Percentiles rank a stretch among this genome's conserved stretches.
Conservation (phyloP, 2,329 filamentous ascomycete species). For the Penicillium brasilianum region DNA sequence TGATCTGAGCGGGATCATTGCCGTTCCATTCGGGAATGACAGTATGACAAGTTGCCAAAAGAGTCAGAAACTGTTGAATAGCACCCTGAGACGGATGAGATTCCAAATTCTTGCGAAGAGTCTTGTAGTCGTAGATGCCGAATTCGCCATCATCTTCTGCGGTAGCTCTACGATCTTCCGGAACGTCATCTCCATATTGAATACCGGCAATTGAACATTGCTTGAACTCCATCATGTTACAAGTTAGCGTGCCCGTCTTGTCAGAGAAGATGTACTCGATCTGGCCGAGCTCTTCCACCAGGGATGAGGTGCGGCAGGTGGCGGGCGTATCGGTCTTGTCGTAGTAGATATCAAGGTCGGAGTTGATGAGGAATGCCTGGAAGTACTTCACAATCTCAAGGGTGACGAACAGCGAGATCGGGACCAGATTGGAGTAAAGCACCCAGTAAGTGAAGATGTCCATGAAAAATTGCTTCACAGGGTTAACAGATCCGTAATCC, state of each 20-base stretch:
- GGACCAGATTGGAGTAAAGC: conserved; percentile 92
- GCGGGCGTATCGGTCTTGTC: conserved; percentile 93
- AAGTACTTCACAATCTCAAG: conserved; percentile 98
- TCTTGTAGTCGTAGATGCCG: conserved; percentile 83
- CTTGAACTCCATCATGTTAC: conserved; percentile 98
- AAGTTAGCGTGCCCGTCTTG: conserved; percentile 96
- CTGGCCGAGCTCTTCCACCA: conserved; percentile 96
- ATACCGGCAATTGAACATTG: conserved; percentile 92
- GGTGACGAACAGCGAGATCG: conserved; percentile 96
- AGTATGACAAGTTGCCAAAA: conserved; percentile 91
- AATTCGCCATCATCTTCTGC: conserved; percentile 77
- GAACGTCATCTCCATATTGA: conserved; percentile 89
- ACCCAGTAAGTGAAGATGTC: conserved; percentile 99
- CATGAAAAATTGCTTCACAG: conserved; percentile 82
- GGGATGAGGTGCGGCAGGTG: conserved; percentile 91
- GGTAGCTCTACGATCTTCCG: conserved; percentile 84
- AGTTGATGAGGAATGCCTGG: conserved; percentile 96
- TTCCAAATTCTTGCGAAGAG: conserved; percentile 71
- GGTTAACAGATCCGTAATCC: conserved; percentile 65
- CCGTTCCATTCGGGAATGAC: conserved; percentile 91
- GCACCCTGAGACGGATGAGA: conserved; percentile 62
- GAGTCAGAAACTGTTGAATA: conserved; percentile 82
- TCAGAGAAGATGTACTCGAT: conserved; percentile 99
- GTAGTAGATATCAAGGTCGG: conserved; percentile 97
- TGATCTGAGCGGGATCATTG: conserved; percentile 79